Evolutionary conservation across 192 early-diverging fungal genomes (phyloP), one percentile per base, ranked within the genome.

Genomic region (Endogone sp.): DNA sequence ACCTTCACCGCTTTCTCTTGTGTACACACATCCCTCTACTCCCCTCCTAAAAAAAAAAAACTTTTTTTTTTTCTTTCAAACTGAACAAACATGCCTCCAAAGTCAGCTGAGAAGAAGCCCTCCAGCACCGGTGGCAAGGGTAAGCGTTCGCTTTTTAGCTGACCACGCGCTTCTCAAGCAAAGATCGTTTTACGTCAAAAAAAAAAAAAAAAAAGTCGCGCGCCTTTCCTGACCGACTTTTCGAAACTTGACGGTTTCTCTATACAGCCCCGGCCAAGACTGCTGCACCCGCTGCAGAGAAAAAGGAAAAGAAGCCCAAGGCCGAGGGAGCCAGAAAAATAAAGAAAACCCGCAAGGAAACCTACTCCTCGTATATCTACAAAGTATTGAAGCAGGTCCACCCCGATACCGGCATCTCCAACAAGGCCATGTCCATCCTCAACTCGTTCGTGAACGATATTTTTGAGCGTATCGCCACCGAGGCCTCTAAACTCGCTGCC

Each of bases 371-470:
- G 68, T 93, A 93, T 83, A 92, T 95, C 85, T 95, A 93, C 89
- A 93, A 93, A 81, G 92, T 95, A 58, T 81, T 95, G 66, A 94
- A 94, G 82, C 93, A 95, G 83, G 92, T 94, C 65, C 93, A 95
- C 86, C 93, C 93, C 72, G 93, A 94, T 79, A 93, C 91, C 27
- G 92, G 93, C 75, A 92, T 95, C 81, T 94, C 92, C 59, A 92
- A 92, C 87, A 93, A 92, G 82, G 92, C 93, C 79, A 95, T 95
- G 93, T 89, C 87, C 23, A 91, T 91, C 81, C 85, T 92, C 84
- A 92, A 92, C 89, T 91, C 89, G 59, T 92, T 92, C 69, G 90
- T 92, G 75, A 85, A 91, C 82, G 55, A 92, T 81, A 91, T 93
- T 77, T 94, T 92, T 70, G 90, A 93, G 80, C 90, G 91, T 72